Base-by-base conservation (phyloP, 768 basidiomycete species). In the Tremella mesenterica region DNA sequence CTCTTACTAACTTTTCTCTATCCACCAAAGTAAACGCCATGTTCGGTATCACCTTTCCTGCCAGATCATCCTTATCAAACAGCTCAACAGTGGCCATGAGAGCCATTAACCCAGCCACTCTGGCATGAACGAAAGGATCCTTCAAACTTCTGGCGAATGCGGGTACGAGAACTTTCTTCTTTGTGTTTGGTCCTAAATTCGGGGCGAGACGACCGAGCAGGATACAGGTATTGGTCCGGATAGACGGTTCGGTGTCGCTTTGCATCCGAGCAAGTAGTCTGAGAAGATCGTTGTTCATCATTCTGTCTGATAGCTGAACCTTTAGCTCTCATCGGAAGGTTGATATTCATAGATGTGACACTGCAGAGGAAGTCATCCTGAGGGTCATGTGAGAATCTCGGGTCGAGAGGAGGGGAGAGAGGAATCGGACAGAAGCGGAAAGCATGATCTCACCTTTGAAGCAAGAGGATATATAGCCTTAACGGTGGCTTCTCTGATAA, bases 211-310 rank as follows among this genome's bases (percentile, higher is more conserved):
- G 81, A 16, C 92, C 93, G 52, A 99, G 82, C 3, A 97, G 81
- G 60, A 99, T 96, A 65, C 90, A 93, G 0, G 95, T 95, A 65
- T 97, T 97, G 14, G 95, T 97, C 43, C 95, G 81, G 62, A 97
- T 96, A 4, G 91, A 92, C 2, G 92, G 81, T 74, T 99, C 95
- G 0, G 84, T 78, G 67, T 97, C 95, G 29, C 79, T 82, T 75
- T 99, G 95, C 75, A 88, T 85, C 65, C 88, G 88, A 1, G 93
- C 93, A 21, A 99, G 80, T 57, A 87, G 80, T 1, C 93, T 85
- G 10, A 99, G 81, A 18, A 99, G 82, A 56, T 99, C 95, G 63
- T 97, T 99, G 74, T 99, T 99, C 31, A 97, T 78, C 33, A 96
- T 81, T 1, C 93, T 85, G 59, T 95, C 91, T 46, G 77, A 85